Evolutionary conservation across 345 rosid species (phyloP), one percentile per base, ranked within the genome.

Genomic region (Cardamine chenopodiifolia): DNA sequence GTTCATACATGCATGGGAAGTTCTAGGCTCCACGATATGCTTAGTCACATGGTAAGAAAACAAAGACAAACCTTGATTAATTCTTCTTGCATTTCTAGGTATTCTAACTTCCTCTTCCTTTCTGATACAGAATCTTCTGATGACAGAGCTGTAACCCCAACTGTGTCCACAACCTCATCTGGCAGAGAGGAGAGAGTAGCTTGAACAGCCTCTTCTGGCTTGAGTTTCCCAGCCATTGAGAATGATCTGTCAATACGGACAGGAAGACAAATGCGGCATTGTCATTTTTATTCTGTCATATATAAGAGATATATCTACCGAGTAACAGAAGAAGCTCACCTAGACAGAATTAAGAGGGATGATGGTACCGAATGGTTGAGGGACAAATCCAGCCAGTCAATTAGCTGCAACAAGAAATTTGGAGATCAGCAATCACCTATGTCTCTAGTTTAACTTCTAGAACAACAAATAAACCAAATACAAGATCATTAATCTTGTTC

Each of bases 201-300:
- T 83, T 88, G 96, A 74, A 93, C 97, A 88, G 97, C 98, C 80
- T 93, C 98, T 84, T 91, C 97, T 28, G 97, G 98, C 80, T 83
- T 91, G 72, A 93, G 92, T 81, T 86, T 91, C 78, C 98, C 97
- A 82, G 96, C 87, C 54, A 87, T 87, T 18, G 92, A 83, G 83
- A 93, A 93, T 45, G 97, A 92, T 66, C 98, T 93, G 86, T 68
- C 56, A 18, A 76, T 52, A 19, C 1, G 5, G 26, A 56, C 22
- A 77, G 15, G 20, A 63, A 22, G 15, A 68, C 1, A 52, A 31
- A 13, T 68, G 58, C 17, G 31, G 31, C 14, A 49, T 39, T 29
- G 17, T 49, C 57, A 55, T 9, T 32, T 37, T 20, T 28, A 7
- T 20, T 26, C 6, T 19, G 13, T 35, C 29, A 37, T 68, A 44